Conservation (phyloP, 148 eudicot species). For the Linanthus parryae region DNA sequence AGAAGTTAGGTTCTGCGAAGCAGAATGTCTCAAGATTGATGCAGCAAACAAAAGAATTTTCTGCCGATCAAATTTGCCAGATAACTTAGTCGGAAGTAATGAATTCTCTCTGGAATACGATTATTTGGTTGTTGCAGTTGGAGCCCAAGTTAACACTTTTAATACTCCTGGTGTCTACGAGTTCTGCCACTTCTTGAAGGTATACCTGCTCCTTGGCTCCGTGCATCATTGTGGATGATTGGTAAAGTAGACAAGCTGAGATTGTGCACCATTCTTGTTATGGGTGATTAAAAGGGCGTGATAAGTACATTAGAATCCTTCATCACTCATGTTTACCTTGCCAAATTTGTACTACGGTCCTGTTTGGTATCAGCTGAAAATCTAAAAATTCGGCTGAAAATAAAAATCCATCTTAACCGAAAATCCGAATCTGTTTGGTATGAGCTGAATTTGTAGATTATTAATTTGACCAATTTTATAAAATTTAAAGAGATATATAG, state of each 20-base stretch:
- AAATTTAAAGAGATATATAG: too few species aligned
- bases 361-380: too few species aligned
- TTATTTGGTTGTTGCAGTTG: conserved; percentile 71
- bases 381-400: too few species aligned
- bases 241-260: background rate
- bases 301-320: too few species aligned
- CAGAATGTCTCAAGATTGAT: conserved; percentile 74
- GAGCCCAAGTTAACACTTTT: conserved; percentile 89
- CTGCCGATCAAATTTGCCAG: conserved; percentile 51
- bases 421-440: too few species aligned
- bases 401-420: too few species aligned
- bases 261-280: too few species aligned
- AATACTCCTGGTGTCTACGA: conserved; percentile 86
- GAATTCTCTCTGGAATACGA: conserved; percentile 71
- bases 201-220: conserved; percentile 20
- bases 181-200: conserved; percentile 92
- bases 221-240: conserved; percentile 2
- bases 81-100: conserved; percentile 42
- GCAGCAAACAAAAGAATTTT: conserved; percentile 47
- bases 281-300: too few species aligned
- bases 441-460: too few species aligned
- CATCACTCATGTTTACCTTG: too few species aligned
- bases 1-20: conserved; percentile 68
- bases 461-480: too few species aligned
- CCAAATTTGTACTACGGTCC: too few species aligned